Evolutionary conservation across 805 yeast genomes (phyloP).

Genomic region (Yarrowia sp.): DNA sequence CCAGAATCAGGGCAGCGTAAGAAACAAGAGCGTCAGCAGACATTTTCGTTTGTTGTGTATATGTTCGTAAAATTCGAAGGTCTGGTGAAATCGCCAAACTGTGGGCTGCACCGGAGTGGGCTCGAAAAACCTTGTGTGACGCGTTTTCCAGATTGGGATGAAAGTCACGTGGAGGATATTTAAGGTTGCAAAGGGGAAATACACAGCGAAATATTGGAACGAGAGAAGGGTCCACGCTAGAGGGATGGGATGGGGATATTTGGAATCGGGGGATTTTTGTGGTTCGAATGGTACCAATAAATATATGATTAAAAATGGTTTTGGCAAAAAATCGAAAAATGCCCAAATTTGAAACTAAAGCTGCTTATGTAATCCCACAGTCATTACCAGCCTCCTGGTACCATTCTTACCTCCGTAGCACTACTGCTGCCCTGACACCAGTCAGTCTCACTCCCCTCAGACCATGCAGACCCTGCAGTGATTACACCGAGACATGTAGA

Average conservation of each 20-base stretch:
- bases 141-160: constrained; percentile 13
- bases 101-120: constrained; percentile 25
- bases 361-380: too few species aligned
- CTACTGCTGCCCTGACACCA: too few species aligned
- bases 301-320: background rate
- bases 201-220: background rate
- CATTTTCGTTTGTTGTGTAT: constrained; percentile 26
- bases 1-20: constrained; percentile 90
- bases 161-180: background rate
- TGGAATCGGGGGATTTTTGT: background rate
- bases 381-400: too few species aligned
- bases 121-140: constrained; percentile 24
- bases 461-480: too few species aligned
- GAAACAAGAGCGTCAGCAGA: constrained; percentile 28
- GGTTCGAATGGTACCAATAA: background rate
- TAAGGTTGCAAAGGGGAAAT: background rate
- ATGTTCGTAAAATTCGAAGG: constrained; percentile 15
- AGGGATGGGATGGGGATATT: background rate
- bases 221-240: background rate
- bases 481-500: too few species aligned
- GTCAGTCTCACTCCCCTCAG: too few species aligned
- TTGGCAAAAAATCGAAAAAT: too few species aligned
- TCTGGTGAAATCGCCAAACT: constrained; percentile 25
- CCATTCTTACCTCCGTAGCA: too few species aligned
- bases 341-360: too few species aligned